Base-by-base conservation (phyloP, 768 basidiomycete species). In the Ephemerocybe angulata region DNA sequence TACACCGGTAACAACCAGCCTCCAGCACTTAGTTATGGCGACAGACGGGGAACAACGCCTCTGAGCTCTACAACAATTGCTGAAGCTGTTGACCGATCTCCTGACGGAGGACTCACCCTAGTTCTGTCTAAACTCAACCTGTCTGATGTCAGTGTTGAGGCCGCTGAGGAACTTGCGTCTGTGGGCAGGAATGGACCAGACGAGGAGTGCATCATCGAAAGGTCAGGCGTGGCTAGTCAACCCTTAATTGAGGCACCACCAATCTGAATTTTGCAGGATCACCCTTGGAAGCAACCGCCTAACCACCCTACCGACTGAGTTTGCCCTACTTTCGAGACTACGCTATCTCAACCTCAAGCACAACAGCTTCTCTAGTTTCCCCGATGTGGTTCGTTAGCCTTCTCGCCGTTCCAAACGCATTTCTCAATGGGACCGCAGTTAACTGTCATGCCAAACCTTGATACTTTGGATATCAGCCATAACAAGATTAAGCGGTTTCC, bases 391-490 rank as follows among this genome's bases (percentile, higher is more conserved):
- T 65, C 62, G 91, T 80, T 38, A 37, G 47, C 55, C 58, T 19
- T 5, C n/a, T 53, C 21, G 47, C 46, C 30, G 33, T 53, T 12
- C 30, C 13, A 37, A 46, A 29, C 24, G 58, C 12, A 30, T 17
- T 40, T 47, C 47, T 24, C 31, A 54, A 19, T 49, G 58, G 60
- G 37, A 65, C 40, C n/a, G 13, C 57, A 96, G 94, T 77, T 97
- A 41, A 92, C 90, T 42, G 73, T 83, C 17, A 85, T 98, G 74
- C 84, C 87, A 3, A 87, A 87, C 5, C 78, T 99, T 52, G 96
- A 99, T 71, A 96, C 94, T 55, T 75, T 99, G 59, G 97, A 99
- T 69, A 80, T 99, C 40, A 94, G 92, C 60, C 85, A 90, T 60
- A 99, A 99, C 73, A 91, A 87, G 71, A 83, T 99, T 61, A 86